Evolutionary conservation across 148 eudicot genomes (phyloP).

Genomic region (Oxyria digyna): DNA sequence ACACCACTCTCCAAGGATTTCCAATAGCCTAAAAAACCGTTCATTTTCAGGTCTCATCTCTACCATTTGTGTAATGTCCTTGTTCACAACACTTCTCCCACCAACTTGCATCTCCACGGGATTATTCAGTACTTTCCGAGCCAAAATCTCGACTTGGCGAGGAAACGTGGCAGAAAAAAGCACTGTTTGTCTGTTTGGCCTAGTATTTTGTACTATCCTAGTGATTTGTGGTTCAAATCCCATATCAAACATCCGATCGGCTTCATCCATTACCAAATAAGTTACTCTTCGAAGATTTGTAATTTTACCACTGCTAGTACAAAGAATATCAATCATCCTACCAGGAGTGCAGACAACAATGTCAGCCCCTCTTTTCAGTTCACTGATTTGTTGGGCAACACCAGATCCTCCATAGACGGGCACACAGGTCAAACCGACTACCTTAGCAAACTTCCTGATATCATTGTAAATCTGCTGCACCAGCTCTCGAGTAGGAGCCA

Average conservation of each 20-base stretch:
- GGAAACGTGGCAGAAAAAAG: conserved; percentile 85
- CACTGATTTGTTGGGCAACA: conserved; percentile 70
- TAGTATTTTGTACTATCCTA: conserved; percentile 64
- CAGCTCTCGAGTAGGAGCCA: conserved; percentile 86
- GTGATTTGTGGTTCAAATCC: conserved; percentile 89
- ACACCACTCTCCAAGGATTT: conserved; percentile 81
- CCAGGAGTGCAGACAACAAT: conserved; percentile 88
- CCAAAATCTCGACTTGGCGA: conserved; percentile 73
- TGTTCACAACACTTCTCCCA: conserved; percentile 81
- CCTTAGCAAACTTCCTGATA: conserved; percentile 63
- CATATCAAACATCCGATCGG: too few relatives aligned
- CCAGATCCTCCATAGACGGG: conserved; percentile 88
- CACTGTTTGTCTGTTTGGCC: conserved; percentile 78
- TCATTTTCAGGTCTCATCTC: conserved; percentile 76
- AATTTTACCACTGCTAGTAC: conserved; percentile 68
- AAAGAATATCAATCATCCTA: conserved; percentile 78
- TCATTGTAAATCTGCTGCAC: conserved; percentile 79
- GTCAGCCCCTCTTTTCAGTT: too few relatives aligned
- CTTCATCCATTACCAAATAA: conserved; percentile 79
- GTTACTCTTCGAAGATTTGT: conserved; percentile 78
- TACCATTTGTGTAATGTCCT: conserved; percentile 70
- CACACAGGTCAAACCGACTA: conserved; percentile 58
- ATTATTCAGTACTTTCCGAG: too few relatives aligned
- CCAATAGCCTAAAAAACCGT: conserved; percentile 53
- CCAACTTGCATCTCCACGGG: conserved; percentile 83